Evolutionary conservation across 2,329 filamentous ascomycete species (phyloP).

Genomic region (Sarocladium kiliense): DNA sequence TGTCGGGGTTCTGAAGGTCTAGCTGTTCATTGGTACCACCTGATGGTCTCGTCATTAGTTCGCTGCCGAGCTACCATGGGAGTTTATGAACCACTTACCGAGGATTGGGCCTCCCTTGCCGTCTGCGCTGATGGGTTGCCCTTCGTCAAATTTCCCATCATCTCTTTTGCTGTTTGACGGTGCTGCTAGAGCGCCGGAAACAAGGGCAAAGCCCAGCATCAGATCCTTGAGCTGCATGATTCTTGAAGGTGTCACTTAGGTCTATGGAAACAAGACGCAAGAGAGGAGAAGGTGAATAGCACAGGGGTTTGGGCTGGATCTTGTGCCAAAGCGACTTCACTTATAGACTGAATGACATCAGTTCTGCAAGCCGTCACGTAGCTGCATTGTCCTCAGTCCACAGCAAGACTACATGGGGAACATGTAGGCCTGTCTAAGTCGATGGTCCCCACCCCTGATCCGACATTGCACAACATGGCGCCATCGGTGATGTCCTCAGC

Average conservation of each 20-base stretch:
- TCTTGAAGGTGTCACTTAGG: neutral
- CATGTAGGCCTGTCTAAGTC: no score
- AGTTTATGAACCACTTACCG: no score
- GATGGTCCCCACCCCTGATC: no score
- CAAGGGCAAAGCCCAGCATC: slow-evolving; percentile 11
- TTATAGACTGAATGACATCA: neutral
- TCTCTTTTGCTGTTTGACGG: slow-evolving; percentile 16
- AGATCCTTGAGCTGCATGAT: slow-evolving; percentile 13
- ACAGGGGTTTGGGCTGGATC: neutral
- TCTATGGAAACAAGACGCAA: neutral
- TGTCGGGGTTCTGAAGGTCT: slow-evolving; percentile 59
- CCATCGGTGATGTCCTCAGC: neutral
- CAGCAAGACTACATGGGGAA: neutral
- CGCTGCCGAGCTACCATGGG: no score
- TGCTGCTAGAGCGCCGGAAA: slow-evolving; percentile 13
- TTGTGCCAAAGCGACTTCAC: neutral
- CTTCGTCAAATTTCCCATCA: slow-evolving; percentile 36
- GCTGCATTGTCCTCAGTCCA: neutral
- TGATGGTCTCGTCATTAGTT: no score
- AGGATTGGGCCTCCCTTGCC: slow-evolving; percentile 54
- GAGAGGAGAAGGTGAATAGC: neutral
- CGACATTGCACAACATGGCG: no score
- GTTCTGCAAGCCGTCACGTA: neutral
- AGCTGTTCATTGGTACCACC: slow-evolving; percentile 59
- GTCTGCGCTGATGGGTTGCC: slow-evolving; percentile 50